phyloP scores from a whole-genome alignment of 768 basidiomycete genomes.

The Amanita polypyramis region DNA sequence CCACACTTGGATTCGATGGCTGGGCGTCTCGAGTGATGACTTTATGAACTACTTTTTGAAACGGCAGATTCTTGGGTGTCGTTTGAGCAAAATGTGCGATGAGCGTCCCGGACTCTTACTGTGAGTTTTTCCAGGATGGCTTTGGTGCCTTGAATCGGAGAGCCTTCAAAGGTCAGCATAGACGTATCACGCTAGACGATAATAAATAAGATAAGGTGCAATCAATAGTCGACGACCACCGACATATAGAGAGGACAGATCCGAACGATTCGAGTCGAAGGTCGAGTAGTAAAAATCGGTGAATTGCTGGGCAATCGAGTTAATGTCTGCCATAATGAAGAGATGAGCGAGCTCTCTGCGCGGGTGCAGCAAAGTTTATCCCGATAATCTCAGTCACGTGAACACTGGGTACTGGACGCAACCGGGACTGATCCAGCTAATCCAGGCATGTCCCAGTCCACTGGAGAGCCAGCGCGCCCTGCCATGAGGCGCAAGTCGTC shows the following conservation, averaged over 20 bases:
- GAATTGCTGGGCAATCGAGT: constrained; percentile 68
- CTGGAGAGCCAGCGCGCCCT: constrained; percentile 34
- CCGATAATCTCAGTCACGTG: background rate
- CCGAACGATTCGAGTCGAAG: constrained; percentile 56
- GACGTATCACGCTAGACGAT: constrained; percentile 55
- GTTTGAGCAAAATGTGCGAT: background rate
- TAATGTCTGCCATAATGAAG: constrained; percentile 59
- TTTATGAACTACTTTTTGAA: constrained; percentile 71
- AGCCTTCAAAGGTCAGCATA: constrained; percentile 79
- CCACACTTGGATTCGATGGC: constrained; percentile 52
- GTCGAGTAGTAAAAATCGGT: constrained; percentile 73
- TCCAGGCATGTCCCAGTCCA: constrained; percentile 28
- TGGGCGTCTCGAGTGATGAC: constrained; percentile 82
- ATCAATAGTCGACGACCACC: constrained; percentile 21
- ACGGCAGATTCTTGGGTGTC: constrained; percentile 53
- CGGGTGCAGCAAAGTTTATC: background rate
- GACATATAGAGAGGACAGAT: constrained; percentile 68
- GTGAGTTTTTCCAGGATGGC: constrained; percentile 64
- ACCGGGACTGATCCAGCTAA: too few relatives aligned
- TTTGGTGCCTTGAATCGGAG: constrained; percentile 39
- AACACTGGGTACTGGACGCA: too few relatives aligned
- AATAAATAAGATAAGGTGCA: constrained; percentile 18
- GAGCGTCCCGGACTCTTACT: constrained; percentile 27
- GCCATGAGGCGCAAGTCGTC: constrained; percentile 78
- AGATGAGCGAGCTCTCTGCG: constrained; percentile 3